These are phyloP conservation scores for Mitragyna speciosa DNA, from an alignment of 257 asterid species.

Conservation along the genomic window DNA sequence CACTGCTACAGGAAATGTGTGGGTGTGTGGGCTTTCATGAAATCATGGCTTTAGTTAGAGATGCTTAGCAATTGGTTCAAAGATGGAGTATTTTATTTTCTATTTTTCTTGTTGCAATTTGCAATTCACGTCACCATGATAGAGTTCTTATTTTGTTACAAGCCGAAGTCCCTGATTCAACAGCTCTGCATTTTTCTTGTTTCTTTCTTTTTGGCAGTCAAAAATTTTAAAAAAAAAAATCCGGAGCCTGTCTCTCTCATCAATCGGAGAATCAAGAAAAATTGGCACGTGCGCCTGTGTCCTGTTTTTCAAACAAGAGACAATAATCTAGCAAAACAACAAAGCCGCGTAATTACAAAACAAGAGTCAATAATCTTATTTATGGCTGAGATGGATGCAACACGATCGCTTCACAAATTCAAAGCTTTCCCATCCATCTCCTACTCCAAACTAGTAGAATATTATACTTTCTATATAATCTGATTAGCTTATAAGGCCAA, in stretches of 20 bases:
- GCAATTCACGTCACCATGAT: not conserved
- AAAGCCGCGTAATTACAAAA: not conserved
- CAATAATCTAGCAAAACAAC: not conserved
- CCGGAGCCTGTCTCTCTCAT: not conserved
- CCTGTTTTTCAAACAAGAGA: not conserved
- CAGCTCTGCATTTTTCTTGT: not conserved
- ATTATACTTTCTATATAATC: not conserved
- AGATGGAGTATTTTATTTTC: not conserved
- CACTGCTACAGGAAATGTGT: too few species aligned
- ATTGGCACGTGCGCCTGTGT: conserved; percentile 22
- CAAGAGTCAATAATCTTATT: conserved; percentile 1
- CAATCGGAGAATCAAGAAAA: conserved; percentile 11
- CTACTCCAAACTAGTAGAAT: not conserved
- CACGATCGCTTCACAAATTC: conserved; percentile 15
- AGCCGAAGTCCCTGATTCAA: not conserved
- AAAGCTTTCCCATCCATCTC: not conserved
- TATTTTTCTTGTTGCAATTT: not conserved
- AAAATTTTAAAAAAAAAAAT: not conserved
- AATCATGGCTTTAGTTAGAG: not conserved
- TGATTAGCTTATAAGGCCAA: not conserved
- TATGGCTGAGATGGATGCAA: conserved; percentile 14
- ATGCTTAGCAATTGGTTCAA: not conserved
- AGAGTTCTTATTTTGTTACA: not conserved
- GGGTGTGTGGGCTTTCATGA: too few species aligned
- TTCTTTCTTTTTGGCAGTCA: not conserved